Base-by-base conservation (phyloP, 75 land plant species). In the Chamaecyparis obtusa region DNA sequence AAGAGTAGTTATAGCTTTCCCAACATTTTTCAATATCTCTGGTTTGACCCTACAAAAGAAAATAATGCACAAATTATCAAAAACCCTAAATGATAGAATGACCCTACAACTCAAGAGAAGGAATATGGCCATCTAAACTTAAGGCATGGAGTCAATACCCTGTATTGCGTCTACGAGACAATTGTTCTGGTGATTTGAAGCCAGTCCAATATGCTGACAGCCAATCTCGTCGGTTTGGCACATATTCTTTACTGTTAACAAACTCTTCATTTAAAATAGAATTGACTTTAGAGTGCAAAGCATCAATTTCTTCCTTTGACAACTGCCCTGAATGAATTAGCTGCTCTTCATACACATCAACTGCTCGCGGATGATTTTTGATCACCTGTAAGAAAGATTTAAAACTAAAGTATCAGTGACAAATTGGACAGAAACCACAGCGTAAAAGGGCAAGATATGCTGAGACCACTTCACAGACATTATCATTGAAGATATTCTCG, bases 171-270 rank as follows among this genome's bases (percentile, higher is more conserved):
- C 97, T 85, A 51, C 97, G 95, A 21, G 99, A 98, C 36, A 96
- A 84, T 88, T 98, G 99, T 85, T 96, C 99, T 72, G 99, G 99
- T 46, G 99, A 94, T 88, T 98, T 98, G 90, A 96, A 98, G 37
- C 99, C 99, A 86, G 99, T 19, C 99, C 99, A 96, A 85, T 92
- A 95, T 71, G 99, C 96, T 69, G 99, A 90, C 85, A 97, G 96
- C 99, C 99, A 97, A 83, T 97, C 99, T 84, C 98, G 90, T 80
- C 87, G 93, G 37, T 87, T 91, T 41, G 96, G 99, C 30, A 92
- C 90, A 90, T 98, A 96, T 48, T 98, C 99, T 90, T 98, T 98
- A 94, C 99, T 96, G 56, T 89, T 92, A 16, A 90, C 51, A 77
- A 94, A 98, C 86, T 98, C 99, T 86, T 98, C 96, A 91, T 96